A percentile compares a stretch with the other conserved stretches of the same genome.
Conservation (phyloP, 192 early-diverging fungal species). For the Mortierella hygrophila region DNA sequence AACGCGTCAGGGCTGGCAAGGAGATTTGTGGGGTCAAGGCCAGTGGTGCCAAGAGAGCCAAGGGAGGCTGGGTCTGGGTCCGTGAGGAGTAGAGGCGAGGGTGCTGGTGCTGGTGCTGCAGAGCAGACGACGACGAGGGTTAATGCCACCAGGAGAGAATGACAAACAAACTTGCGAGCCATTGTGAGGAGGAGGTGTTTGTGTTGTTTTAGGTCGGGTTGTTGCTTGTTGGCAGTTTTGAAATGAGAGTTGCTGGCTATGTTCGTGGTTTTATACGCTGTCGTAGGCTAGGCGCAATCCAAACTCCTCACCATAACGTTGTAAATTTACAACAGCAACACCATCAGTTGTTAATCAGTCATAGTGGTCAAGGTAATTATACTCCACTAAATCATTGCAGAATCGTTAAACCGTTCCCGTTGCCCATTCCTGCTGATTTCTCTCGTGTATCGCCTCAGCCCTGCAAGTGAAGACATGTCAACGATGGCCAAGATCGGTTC, state of each 20-base stretch:
- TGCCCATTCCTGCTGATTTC: too few relatives aligned
- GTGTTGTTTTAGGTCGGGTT: not conserved
- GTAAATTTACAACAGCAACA: not conserved
- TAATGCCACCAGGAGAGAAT: not conserved
- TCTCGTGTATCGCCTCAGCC: not conserved
- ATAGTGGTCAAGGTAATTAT: not conserved
- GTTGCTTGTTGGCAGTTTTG: not conserved
- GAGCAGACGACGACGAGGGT: not conserved
- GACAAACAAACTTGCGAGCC: constrained; percentile 8
- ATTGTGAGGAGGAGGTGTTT: not conserved
- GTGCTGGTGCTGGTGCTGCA: not conserved
- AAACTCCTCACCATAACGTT: not conserved
- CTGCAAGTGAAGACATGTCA: not conserved
- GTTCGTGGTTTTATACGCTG: not conserved
- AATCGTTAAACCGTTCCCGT: not conserved
- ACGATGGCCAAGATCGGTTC: not conserved
- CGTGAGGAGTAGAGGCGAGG: not conserved
- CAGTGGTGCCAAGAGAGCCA: not conserved
- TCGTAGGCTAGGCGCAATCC: not conserved
- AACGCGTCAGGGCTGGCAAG: not conserved
- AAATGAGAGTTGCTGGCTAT: not conserved
- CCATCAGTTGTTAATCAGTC: not conserved
- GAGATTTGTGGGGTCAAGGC: not conserved
- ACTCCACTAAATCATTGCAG: constrained; percentile 2
- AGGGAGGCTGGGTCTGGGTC: not conserved